Evolutionary conservation across 768 basidiomycete species (phyloP), one percentile per base, ranked within the genome.

Genomic region (Hemileccinum impolitum): DNA sequence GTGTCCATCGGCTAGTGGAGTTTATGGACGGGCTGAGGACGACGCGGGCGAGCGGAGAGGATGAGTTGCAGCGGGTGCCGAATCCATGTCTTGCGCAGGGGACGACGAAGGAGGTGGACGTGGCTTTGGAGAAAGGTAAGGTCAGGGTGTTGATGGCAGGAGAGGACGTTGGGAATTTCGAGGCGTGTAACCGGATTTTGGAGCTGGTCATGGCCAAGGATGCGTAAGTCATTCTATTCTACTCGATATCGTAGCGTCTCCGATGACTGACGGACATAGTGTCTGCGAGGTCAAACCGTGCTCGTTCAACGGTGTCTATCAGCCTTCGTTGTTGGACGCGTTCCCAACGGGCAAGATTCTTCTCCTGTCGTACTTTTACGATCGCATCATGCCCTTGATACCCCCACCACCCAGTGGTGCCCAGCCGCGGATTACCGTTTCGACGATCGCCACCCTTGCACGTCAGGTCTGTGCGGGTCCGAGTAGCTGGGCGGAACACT

Each of bases 321-420:
- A 99, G 66, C 96, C 96, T 2, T 87, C 88, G 13, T 75, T 98
- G 21, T 73, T 88, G 50, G 89, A 95, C 53, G 85, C 90, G 10
- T 97, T 97, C 80, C 81, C 87, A 1, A 70, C 75, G 10, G 95
- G 95, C 50, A 85, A 84, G 61, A 77, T 95, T 53, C 80, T 95
- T 23, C 81, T 95, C n/a, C 78, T 99, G 2, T 96, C 94, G 19
- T 99, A 98, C 77, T 99, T 98, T 72, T 96, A 93, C 72, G 96
- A 98, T 74, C 89, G 96, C 32, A 76, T 95, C 50, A 70, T 76
- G 23, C 95, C 94, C 0, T 80, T 99, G 51, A 71, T 93, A 42
- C 69, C 69, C 43, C 50, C 43, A 28, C 55, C 26, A n/a, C 53
- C 37, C 25, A 35, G n/a, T 15, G 70, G 63, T 19, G 7, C 43